Evolutionary conservation across 2,329 filamentous ascomycete species (phyloP).

Genomic region (Trichoderma sp.): DNA sequence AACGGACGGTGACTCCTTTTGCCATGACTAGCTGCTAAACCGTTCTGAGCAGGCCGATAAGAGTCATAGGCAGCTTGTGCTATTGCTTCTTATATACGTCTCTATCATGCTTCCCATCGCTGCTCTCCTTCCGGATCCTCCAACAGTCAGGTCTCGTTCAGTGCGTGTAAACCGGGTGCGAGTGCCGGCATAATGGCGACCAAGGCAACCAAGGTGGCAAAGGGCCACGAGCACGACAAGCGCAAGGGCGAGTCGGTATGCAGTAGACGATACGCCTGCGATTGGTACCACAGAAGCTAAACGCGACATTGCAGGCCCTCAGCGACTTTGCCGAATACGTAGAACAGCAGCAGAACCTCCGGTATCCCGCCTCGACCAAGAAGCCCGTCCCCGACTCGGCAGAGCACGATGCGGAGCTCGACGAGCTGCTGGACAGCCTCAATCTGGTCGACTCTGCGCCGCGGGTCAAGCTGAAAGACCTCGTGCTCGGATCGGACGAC

Average conservation of each 20-base stretch:
- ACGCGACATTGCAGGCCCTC: constrained; percentile 57
- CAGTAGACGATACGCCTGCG: no score
- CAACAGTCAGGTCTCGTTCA: constrained; percentile 4
- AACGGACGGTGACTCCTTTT: constrained; percentile 21
- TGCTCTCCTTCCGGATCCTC: constrained; percentile 3
- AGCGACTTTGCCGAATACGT: constrained; percentile 98
- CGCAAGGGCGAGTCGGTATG: constrained; percentile 83
- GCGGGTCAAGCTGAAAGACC: constrained; percentile 70
- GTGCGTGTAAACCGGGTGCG: not conserved
- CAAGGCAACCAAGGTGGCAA: constrained; percentile 61
- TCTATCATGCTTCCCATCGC: not conserved
- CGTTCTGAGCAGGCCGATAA: constrained; percentile 11
- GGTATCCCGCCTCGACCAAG: constrained; percentile 55
- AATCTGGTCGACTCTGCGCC: constrained; percentile 73
- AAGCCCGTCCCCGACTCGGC: constrained; percentile 35
- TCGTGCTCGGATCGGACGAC: constrained; percentile 68
- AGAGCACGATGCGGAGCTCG: constrained; percentile 77
- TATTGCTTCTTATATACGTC: not conserved
- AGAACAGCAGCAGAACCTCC: constrained; percentile 83
- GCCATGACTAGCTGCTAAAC: constrained; percentile 9
- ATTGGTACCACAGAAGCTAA: not conserved
- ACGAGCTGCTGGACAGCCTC: constrained; percentile 88
- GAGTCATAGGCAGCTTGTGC: constrained; percentile 11
- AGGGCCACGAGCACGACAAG: constrained; percentile 73
- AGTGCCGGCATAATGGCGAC: constrained; percentile 50